Conservation (phyloP, 1,284 basidiomycete genomes). For the Chalciporus sp. region DNA sequence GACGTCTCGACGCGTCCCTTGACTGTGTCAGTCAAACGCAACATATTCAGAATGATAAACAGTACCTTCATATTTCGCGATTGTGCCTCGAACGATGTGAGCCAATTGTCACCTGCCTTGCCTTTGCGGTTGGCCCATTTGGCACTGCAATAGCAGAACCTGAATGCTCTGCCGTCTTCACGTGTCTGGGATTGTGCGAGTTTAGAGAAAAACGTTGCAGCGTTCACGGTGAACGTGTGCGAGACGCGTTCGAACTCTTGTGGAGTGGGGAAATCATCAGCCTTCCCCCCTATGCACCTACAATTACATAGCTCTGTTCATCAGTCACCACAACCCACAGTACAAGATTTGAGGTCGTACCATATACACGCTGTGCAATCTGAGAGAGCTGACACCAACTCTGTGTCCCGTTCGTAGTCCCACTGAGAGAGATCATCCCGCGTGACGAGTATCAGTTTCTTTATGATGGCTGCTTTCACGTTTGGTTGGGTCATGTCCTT, state of each 20-base stretch:
- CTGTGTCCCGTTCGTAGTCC: constrained; percentile 27
- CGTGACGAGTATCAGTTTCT: constrained; percentile 26
- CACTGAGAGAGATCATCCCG: constrained; percentile 30
- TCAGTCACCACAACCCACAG: constrained; percentile 1
- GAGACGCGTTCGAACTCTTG: constrained; percentile 31
- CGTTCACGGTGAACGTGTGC: constrained; percentile 28
- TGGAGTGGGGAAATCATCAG: constrained; percentile 20
- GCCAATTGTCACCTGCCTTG: constrained; percentile 12
- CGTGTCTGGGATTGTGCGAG: constrained; percentile 12
- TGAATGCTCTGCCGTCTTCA: constrained; percentile 14
- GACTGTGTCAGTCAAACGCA: neutral
- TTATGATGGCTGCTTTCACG: constrained; percentile 17
- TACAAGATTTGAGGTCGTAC: constrained; percentile 5
- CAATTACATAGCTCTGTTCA: neutral
- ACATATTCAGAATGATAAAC: neutral
- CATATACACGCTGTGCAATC: constrained; percentile 32
- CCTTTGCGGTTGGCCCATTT: constrained; percentile 25
- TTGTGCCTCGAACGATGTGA: constrained; percentile 18
- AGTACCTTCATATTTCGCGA: constrained; percentile 30
- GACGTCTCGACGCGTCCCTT: constrained; percentile 28
- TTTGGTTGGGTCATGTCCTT: constrained; percentile 12
- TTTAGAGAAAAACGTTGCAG: constrained; percentile 23
- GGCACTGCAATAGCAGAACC: constrained; percentile 31
- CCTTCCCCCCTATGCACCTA: constrained; percentile 31
- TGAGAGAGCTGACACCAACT: constrained; percentile 22